phyloP scores from a whole-genome alignment of 139 green algal species.

The Chlorella sp. region DNA sequence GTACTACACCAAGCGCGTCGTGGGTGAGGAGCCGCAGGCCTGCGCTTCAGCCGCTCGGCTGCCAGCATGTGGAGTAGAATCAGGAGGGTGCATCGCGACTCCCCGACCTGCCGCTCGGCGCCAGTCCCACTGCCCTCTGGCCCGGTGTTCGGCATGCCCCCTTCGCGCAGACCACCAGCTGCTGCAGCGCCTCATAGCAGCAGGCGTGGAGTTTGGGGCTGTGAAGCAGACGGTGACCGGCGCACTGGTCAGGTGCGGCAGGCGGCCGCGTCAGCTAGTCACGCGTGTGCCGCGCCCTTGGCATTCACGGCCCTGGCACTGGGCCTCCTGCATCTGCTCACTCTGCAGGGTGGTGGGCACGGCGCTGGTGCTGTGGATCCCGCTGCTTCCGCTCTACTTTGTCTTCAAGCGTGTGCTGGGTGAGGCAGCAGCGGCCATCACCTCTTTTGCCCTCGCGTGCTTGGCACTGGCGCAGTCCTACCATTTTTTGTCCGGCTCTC shows the following conservation, averaged over 20 bases:
- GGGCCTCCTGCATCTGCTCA: background rate
- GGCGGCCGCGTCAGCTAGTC: too few species aligned
- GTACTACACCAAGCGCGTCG: conserved; percentile 37
- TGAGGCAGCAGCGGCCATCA: conserved; percentile 36
- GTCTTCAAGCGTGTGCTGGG: conserved; percentile 67
- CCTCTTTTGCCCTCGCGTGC: background rate
- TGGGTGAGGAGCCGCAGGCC: too few species aligned
- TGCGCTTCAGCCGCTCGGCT: too few species aligned
- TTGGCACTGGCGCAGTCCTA: background rate
- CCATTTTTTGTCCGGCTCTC: background rate
- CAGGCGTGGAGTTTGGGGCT: conserved; percentile 52
- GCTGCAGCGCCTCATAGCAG: conserved; percentile 39
- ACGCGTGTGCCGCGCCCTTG: background rate
- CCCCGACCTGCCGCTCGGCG: too few species aligned
- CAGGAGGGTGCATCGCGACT: too few species aligned
- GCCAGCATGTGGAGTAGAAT: too few species aligned
- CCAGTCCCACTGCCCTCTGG: too few species aligned
- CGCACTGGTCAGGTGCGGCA: conserved; percentile 15
- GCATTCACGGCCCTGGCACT: background rate
- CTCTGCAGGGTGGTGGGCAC: conserved; percentile 33
- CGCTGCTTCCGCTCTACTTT: conserved; percentile 80
- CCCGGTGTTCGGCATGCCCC: too few species aligned
- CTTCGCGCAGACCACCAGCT: conserved; percentile 50
- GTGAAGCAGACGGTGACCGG: conserved; percentile 24
- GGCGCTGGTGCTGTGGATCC: conserved; percentile 77